phyloP scores from a whole-genome alignment of 1,284 basidiomycete species.

The Ceratobasidium sp. region DNA sequence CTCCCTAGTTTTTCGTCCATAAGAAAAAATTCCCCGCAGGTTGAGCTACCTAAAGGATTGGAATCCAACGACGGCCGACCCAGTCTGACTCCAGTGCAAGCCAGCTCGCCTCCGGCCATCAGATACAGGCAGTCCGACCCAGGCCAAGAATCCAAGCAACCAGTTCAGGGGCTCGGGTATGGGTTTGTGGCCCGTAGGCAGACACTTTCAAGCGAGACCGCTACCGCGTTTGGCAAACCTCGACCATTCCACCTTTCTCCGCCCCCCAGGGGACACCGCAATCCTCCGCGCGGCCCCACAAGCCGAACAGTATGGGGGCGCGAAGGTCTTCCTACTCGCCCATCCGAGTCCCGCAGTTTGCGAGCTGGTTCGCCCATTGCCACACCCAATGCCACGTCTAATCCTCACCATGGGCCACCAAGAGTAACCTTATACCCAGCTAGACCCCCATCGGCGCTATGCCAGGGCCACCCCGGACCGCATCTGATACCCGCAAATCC shows the following conservation, averaged over 20 bases:
- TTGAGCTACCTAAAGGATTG: neutral
- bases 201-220: conserved; percentile 37
- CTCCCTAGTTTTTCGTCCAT: conserved; percentile 23
- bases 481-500: neutral
- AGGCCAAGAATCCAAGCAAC: conserved; percentile 22
- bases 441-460: neutral
- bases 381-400: neutral
- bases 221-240: conserved; percentile 13
- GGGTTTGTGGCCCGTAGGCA: conserved; percentile 19
- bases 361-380: neutral
- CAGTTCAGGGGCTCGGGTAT: conserved; percentile 3
- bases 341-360: neutral
- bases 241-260: conserved; percentile 29
- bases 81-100: conserved; percentile 29
- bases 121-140: conserved; percentile 38
- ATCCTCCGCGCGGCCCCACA: conserved; percentile 14
- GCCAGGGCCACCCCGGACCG: neutral
- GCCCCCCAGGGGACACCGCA: conserved; percentile 34
- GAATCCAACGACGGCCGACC: conserved; percentile 3
- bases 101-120: neutral
- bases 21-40: conserved; percentile 12
- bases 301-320: conserved; percentile 40
- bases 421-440: neutral
- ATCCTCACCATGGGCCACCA: conserved; percentile 6
- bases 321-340: conserved; percentile 41